A percentile compares a stretch with the other conserved stretches of the same genome.
These are phyloP conservation scores for Zygnema cylindricum DNA, from an alignment of 139 green algal species.

Conservation along the genomic window DNA sequence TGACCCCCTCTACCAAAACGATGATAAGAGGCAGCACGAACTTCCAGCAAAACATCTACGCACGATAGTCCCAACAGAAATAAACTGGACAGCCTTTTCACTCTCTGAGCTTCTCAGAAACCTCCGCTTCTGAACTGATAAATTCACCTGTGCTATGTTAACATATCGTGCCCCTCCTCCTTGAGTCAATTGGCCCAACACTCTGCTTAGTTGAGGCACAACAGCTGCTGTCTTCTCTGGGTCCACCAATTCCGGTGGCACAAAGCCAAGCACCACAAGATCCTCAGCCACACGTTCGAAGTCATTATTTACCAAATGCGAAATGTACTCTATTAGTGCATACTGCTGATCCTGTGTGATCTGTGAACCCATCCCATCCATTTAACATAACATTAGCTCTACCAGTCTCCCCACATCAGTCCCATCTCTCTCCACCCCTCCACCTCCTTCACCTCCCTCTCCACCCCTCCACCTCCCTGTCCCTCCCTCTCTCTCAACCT, in stretches of 20 bases:
- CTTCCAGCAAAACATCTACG: no score
- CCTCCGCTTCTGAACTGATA: no score
- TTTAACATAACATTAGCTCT: no score
- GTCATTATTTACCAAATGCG: constrained; percentile 84
- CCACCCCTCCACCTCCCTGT: no score
- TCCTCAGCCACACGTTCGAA: constrained; percentile 81
- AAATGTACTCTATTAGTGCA: constrained; percentile 91
- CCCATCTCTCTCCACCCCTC: no score
- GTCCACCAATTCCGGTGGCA: constrained; percentile 70
- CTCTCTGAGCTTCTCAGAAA: no score
- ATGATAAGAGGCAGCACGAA: no score
- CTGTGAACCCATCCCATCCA: constrained; percentile 14
- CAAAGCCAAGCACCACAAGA: constrained; percentile 88
- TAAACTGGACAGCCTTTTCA: no score
- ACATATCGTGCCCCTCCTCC: constrained; percentile 63
- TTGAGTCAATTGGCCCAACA: constrained; percentile 59
- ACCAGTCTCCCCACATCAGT: no score
- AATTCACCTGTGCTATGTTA: constrained; percentile 55
- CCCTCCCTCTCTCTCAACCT: no score
- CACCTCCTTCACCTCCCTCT: no score
- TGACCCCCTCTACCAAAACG: background rate
- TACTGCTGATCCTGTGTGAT: constrained; percentile 76
- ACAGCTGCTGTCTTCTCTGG: constrained; percentile 60
- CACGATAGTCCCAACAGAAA: no score
- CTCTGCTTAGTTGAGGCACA: constrained; percentile 58